Percentiles rank a stretch among this genome's conserved stretches.
phyloP scores from a whole-genome alignment of 2,329 filamentous ascomycete species.

The Aureobasidium uvarum region DNA sequence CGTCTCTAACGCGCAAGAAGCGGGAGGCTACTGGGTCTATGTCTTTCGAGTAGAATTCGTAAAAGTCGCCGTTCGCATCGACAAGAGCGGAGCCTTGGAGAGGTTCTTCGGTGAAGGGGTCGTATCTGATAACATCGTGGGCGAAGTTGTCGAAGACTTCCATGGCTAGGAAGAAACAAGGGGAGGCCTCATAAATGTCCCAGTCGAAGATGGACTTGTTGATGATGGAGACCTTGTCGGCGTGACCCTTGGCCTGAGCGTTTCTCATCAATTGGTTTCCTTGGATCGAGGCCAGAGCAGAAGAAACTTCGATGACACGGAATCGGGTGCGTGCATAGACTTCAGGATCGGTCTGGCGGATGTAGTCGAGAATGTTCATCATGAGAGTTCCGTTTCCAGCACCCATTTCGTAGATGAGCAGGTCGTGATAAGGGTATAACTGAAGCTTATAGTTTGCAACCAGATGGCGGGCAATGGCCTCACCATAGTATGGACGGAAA shows the following conservation, averaged over 20 bases:
- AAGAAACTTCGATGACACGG: conserved; percentile 94
- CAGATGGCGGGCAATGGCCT: conserved; percentile 94
- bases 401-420: conserved; percentile 98
- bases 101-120: conserved; percentile 73
- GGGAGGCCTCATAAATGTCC: conserved; percentile 80
- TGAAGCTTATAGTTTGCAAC: conserved; percentile 95
- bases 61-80: conserved; percentile 81
- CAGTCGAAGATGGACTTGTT: conserved; percentile 96
- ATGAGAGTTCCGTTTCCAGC: conserved; percentile 96
- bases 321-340: conserved; percentile 93
- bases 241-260: conserved; percentile 70
- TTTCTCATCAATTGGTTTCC: conserved; percentile 64
- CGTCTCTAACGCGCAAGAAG: conserved; percentile 80
- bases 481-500: conserved; percentile 93
- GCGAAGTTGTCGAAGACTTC: conserved; percentile 99
- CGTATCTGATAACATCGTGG: conserved; percentile 91
- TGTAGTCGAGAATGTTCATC: conserved; percentile 97
- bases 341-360: conserved; percentile 81
- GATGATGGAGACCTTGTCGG: conserved; percentile 86
- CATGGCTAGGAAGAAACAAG: conserved; percentile 96
- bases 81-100: conserved; percentile 88
- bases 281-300: conserved; percentile 75
- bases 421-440: conserved; percentile 90
- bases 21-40: conserved; percentile 80
- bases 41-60: conserved; percentile 81